Evolutionary conservation across 352 stramenopile species (phyloP).

Genomic region (Pythium vanterpoolii): DNA sequence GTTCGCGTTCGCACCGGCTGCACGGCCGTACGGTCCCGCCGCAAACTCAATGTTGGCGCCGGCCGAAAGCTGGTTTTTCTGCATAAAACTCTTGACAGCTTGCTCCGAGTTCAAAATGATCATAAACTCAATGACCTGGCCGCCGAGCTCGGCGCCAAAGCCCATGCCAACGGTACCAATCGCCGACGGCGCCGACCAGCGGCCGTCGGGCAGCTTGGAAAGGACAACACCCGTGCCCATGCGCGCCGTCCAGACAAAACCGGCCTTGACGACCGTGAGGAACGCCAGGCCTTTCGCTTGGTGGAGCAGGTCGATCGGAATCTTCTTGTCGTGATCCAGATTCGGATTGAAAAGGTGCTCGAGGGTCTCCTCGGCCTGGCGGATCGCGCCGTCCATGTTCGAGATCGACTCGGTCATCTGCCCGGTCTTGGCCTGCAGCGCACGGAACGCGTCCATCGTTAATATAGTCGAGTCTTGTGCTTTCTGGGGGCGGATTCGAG

Average conservation of each 20-base stretch:
- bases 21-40: conserved; percentile 73
- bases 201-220: conserved; percentile 90
- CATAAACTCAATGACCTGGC: conserved; percentile 85
- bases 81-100: conserved; percentile 90
- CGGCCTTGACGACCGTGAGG: conserved; percentile 90
- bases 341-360: conserved; percentile 90
- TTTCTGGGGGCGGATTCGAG: not conserved
- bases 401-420: conserved; percentile 74
- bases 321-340: conserved; percentile 82
- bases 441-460: conserved; percentile 21
- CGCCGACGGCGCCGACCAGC: conserved; percentile 93
- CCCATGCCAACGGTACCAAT: conserved; percentile 92
- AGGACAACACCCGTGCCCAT: conserved; percentile 92
- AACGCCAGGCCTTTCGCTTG: conserved; percentile 90
- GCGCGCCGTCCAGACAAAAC: conserved; percentile 85
- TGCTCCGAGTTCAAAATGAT: conserved; percentile 93
- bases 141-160: conserved; percentile 73
- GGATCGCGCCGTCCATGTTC: conserved; percentile 90
- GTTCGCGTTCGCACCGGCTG: conserved; percentile 71
- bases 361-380: conserved; percentile 86
- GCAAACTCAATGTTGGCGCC: conserved; percentile 83
- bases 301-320: conserved; percentile 89
- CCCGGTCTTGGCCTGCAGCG: conserved; percentile 19
- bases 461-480: too few species aligned
- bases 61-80: conserved; percentile 79